These are phyloP conservation scores for Alternaria sp. DNA, from an alignment of 2,329 filamentous ascomycete species.

Conservation along the genomic window DNA sequence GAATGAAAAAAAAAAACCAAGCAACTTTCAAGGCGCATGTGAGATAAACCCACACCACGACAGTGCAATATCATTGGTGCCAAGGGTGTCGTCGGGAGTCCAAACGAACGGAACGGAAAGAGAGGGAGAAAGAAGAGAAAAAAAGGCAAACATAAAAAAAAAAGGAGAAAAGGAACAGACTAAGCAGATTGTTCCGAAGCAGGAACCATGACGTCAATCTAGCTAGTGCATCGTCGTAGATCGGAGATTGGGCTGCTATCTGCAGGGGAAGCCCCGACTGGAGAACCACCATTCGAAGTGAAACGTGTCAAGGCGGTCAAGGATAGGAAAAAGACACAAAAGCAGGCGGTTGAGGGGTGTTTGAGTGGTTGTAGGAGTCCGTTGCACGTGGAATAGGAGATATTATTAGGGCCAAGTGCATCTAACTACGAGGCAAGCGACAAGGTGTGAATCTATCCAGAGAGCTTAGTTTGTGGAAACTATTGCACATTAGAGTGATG, in stretches of 20 bases:
- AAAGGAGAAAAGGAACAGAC: too few species aligned
- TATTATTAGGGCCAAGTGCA: not conserved
- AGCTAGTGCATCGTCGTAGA: constrained; percentile 5
- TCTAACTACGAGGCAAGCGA: not conserved
- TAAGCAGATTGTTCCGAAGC: not conserved
- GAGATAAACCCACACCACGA: too few species aligned
- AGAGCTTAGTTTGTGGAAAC: not conserved
- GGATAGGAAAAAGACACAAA: not conserved
- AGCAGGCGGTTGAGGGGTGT: not conserved
- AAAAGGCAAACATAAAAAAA: too few species aligned
- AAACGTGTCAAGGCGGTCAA: constrained; percentile 5
- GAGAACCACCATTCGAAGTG: not conserved
- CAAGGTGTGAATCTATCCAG: constrained; percentile 3
- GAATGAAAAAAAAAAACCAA: not conserved
- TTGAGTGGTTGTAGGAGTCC: not conserved
- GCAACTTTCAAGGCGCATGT: too few species aligned
- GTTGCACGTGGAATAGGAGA: not conserved
- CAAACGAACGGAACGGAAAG: not conserved
- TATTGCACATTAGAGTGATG: constrained; percentile 9
- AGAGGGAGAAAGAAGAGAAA: too few species aligned
- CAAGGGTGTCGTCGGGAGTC: not conserved
- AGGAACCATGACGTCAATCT: constrained; percentile 4
- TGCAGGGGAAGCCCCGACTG: not conserved
- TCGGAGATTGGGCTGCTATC: not conserved
- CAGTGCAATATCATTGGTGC: not conserved